phyloP scores from a whole-genome alignment of 2,329 filamentous ascomycete genomes.

The Ambrosiella cleistominuta region DNA sequence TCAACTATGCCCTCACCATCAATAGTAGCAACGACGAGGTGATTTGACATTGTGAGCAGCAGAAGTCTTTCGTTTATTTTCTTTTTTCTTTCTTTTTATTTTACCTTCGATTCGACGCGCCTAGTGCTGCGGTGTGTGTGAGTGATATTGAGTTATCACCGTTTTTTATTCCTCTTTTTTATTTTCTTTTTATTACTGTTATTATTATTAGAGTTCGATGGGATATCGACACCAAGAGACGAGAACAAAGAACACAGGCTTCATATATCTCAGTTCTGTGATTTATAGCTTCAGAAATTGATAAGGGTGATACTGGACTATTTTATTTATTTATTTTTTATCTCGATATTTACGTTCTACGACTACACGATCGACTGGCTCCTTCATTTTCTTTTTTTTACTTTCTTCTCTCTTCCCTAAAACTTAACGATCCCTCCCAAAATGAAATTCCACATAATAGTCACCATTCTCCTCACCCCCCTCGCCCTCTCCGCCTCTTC shows the following conservation, averaged over 20 bases:
- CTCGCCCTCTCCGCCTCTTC: constrained; percentile 17
- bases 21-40: too few species aligned
- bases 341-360: not conserved
- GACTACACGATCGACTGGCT: not conserved
- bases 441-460: constrained; percentile 7
- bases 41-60: not conserved
- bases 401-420: not conserved
- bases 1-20: too few species aligned
- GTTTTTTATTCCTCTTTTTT: not conserved
- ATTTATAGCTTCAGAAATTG: too few species aligned
- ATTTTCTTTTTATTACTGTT: not conserved
- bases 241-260: too few species aligned
- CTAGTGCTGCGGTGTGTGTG: not conserved
- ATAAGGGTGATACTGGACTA: too few species aligned
- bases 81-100: not conserved
- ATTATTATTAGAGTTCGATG: too few species aligned
- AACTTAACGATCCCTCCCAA: not conserved
- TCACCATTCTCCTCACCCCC: not conserved
- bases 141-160: not conserved
- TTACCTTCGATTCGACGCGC: not conserved
- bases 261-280: too few species aligned
- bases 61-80: not conserved
- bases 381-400: not conserved
- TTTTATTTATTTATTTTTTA: too few species aligned
- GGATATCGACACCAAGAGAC: too few species aligned